Base-by-base conservation (phyloP, 2,329 filamentous ascomycete genomes). In the Falciphora oryzae region DNA sequence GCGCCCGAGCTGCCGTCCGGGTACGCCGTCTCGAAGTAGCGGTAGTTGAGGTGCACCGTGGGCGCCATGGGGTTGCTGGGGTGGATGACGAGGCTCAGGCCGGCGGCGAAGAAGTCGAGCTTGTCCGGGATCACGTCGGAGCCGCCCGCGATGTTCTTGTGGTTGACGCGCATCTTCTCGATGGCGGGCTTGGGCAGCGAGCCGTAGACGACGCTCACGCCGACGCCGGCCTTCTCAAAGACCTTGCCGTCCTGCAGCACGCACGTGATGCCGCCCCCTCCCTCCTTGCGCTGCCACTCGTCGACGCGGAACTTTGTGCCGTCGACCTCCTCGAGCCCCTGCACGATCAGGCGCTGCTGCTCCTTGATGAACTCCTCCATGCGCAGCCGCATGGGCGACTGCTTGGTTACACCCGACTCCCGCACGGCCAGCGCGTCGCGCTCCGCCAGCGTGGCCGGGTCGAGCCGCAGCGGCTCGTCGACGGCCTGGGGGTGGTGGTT, bases 341-440 rank as follows among this genome's bases (percentile, higher is more conserved):
- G 81, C 32, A 98, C 90, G 66, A 99, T 99, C 67, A 89, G 85
- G 71, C 91, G 85, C 74, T 99, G 95, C 72, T 98, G 92, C 71
- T 93, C 86, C 76, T 95, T 95, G 77, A 98, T 96, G 75, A 98
- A 91, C 72, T 91, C 87, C 78, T 99, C 95, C 95, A 99, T 98
- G 68, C 94, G 92, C 65, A 99, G 84, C 64, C 95, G 93, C 94
- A 99, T 98, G 2, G 95, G 93, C 18, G 94, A 97, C 71, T 88
- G 82, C 65, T 88, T 84, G 61, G 83, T 89, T 62, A 98, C 84
- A 68, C 87, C 86, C 65, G 86, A 84, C 75, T 95, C 90, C 67
- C 90, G 88, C 78, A 95, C 97, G 70, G 86, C 84, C 67, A 92
- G 83, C 68, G 86, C 87, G 76, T 98, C 95, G 71, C 91, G 87